Conservation (phyloP, 768 basidiomycete species). For the Mycena albidolilacea region DNA sequence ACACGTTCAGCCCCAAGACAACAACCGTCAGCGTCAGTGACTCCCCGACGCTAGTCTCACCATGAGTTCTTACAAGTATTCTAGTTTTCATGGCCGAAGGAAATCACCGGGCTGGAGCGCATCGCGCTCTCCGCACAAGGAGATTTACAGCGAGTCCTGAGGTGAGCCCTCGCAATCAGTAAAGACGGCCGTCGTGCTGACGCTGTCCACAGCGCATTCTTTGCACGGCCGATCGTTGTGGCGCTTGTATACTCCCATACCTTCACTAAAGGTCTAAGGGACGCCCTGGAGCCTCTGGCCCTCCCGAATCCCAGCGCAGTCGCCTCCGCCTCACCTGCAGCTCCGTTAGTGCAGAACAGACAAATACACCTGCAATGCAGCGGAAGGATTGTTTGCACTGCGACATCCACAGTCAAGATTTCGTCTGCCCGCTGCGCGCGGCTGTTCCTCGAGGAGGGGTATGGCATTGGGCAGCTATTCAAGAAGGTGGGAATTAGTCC, state of each 20-base stretch:
- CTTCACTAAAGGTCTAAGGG: conserved; percentile 47
- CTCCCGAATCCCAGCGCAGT: conserved; percentile 54
- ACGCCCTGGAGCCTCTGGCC: conserved; percentile 48
- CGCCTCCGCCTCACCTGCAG: conserved; percentile 59
- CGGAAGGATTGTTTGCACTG: conserved; percentile 69
- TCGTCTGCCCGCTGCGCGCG: conserved; percentile 68
- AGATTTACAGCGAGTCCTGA: conserved; percentile 77
- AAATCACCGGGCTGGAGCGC: conserved; percentile 73
- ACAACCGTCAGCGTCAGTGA: conserved; percentile 60
- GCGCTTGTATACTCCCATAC: conserved; percentile 70
- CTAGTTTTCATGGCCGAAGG: conserved; percentile 69
- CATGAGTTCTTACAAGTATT: background rate
- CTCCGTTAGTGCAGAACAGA: conserved; percentile 73
- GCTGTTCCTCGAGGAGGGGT: conserved; percentile 79
- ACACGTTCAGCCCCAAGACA: conserved; percentile 61
- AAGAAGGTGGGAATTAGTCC: conserved; percentile 67
- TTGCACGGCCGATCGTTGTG: conserved; percentile 72
- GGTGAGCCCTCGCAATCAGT: conserved; percentile 53
- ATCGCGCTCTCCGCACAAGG: conserved; percentile 80
- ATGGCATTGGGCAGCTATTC: conserved; percentile 80
- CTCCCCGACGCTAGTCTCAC: conserved; percentile 1
- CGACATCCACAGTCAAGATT: conserved; percentile 77
- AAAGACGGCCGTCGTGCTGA: conserved; percentile 1
- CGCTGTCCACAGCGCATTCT: conserved; percentile 66
- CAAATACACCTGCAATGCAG: conserved; percentile 76